Base-by-base conservation (phyloP, 352 stramenopile genomes). In the Elongisporangium senticosum region DNA sequence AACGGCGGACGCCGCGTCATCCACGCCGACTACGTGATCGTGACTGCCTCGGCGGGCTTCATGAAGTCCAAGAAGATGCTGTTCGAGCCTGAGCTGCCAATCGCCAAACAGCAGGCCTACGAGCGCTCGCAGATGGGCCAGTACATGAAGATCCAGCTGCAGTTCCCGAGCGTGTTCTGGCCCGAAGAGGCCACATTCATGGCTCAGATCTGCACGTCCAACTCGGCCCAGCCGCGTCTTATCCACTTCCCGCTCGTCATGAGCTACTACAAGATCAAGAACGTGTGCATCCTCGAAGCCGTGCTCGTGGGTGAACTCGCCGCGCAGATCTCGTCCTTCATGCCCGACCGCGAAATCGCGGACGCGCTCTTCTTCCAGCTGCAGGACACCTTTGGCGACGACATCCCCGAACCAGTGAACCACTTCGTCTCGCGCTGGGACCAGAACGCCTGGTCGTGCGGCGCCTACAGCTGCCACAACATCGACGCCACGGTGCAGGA, bases 61-160 rank as follows among this genome's bases (percentile, higher is more conserved):
- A 63, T 90, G 10, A 83, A 89, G 59, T 65, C 64, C 0, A 61
- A 61, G 7, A 65, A 68, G 28, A 54, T 90, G 22, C 26, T 56
- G 22, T 92, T 92, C 51, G 56, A 69, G n/a, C 82, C 78, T 2
- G 53, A 60, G 15, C 62, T 92, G 0, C 78, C 77, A 4, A 50
- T 21, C 0, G 51, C 55, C 4, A 92, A 92, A 59, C 48, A 62
- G 17, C 53, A 47, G 1, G 74, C 81, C 17, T 77, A 90, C 50
- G 17, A 76, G 4, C 62, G 71, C 13, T 85, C 81, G 7, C 68
- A 68, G 14, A 87, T 88, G 69, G 80, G 79, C 8, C 74, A 87
- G 40, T 89, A 89, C 58, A 89, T 90, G 75, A 90, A 89, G 62
- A 67, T 92, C n/a, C 56, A 88, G 4, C 62, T 92, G 37, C 67